These are phyloP conservation scores for Penicillium sp. DNA, from an alignment of 2,329 filamentous ascomycete species.

Conservation along the genomic window DNA sequence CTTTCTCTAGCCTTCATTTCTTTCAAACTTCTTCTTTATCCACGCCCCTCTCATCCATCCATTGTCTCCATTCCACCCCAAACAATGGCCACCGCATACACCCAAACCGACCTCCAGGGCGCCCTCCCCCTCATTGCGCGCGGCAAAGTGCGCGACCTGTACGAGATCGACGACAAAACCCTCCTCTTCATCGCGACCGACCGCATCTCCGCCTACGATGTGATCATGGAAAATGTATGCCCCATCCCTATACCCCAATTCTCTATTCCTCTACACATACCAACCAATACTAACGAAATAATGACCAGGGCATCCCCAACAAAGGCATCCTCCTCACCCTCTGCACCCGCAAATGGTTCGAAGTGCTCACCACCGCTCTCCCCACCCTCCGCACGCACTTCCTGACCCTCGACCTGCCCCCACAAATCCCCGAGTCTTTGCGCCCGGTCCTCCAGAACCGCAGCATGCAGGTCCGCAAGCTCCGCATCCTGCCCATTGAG, in stretches of 20 bases:
- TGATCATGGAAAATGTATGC: constrained; percentile 67
- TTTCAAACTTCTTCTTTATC: too few species aligned
- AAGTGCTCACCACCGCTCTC: constrained; percentile 48
- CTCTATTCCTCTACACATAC: neutral
- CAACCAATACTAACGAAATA: too few species aligned
- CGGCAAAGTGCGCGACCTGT: constrained; percentile 75
- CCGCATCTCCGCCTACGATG: constrained; percentile 91
- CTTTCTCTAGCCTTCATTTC: too few species aligned
- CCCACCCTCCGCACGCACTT: constrained; percentile 57
- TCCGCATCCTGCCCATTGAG: constrained; percentile 69
- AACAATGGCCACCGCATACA: too few species aligned
- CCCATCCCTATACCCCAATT: constrained; percentile 18
- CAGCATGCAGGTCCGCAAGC: constrained; percentile 66
- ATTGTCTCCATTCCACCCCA: too few species aligned
- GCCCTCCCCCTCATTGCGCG: constrained; percentile 47
- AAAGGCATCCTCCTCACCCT: constrained; percentile 61
- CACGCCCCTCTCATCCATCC: too few species aligned
- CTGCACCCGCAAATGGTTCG: constrained; percentile 62
- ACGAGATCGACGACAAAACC: constrained; percentile 58
- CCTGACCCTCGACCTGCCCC: constrained; percentile 50
- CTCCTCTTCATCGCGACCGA: constrained; percentile 80
- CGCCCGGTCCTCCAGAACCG: constrained; percentile 51
- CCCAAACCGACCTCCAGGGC: too few species aligned
- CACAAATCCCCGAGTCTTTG: constrained; percentile 42
- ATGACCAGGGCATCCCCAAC: constrained; percentile 54